Base-by-base conservation (phyloP, 495 filamentous ascomycete genomes). In the Aspergillus conjunctus region DNA sequence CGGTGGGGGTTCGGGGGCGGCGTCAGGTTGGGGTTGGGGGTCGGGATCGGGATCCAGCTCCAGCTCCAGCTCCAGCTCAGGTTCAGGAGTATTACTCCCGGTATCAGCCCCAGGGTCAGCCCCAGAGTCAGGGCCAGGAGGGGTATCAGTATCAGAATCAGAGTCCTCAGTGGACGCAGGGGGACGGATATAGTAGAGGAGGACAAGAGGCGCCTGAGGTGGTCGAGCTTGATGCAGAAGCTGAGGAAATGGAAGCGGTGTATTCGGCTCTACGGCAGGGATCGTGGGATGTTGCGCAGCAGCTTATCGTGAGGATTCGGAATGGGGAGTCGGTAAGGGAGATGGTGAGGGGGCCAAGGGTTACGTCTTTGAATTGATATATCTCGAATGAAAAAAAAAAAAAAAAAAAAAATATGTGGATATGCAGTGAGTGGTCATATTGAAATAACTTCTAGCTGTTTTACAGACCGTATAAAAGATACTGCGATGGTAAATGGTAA, bases 251-350 rank as follows among this genome's bases (percentile, higher is more conserved):
- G 34, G 65, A 67, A 56, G 60, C 56, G 0, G 51, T 67, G 34
- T 67, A 67, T 59, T 41, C 51, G 37, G 61, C 55, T 4, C 17
- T 67, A 44, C 26, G 55, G 31, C 51, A 46, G 18, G 61, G 65
- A 9, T 55, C 58, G 51, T 48, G 37, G 54, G 54, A 56, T 14
- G 11, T 58, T 10, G 58, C 53, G n/a, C 48, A 55, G 58, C 41
- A 59, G 41, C 37, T 61, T 22, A 51, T 67, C 8, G 33, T 30
- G 20, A 59, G 58, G 44, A 55, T 67, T 31, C 51, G 61, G 30
- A 45, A 26, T 5, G 65, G 61, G 9, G 61, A 61, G 43, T 37
- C 32, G 26, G 54, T 58, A 33, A 43, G 45, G 18, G 57, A 55
- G 20, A 49, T 63, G 33, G 61, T 51, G n/a, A 20, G 46, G 12